Base-by-base conservation (phyloP, 1,284 basidiomycete species). In the Tylopilus sp. region DNA sequence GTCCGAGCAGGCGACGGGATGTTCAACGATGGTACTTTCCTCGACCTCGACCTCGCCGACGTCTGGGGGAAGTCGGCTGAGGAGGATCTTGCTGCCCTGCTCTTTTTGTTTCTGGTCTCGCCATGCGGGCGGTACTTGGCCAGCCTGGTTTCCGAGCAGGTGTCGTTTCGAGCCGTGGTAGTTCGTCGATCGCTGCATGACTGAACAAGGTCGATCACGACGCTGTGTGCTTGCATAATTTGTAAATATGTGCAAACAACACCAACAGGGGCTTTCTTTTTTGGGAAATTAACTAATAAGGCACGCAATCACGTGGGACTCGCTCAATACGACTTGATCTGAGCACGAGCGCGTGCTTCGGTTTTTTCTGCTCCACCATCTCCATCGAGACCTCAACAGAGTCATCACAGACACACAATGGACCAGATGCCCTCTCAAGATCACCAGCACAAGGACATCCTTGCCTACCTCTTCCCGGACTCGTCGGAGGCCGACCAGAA, bases 1-100 rank as follows among this genome's bases (percentile, higher is more conserved):
- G 46, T 56, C 55, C 52, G 44, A 48, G 52, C 18, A 8, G 42
- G 21, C 14, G 31, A 14, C 10, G 7, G 43, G 29, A n/a, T 21
- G 49, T 15, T 17, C 39, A 21, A n/a, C 15, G n/a, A 43, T 29
- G 14, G 21, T n/a, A 67, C 76, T 65, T 60, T 83, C 85, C 73
- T 85, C 78, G 30, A 88, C 75, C 57, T 89, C 85, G 36, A 72
- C 71, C 52, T 85, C 80, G 10, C 71, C 74, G 7, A 89, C 86
- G 64, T 89, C 85, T 30, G 71, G 57, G 1, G 86, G 86, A n/a
- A 89, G 69, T 54, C 73, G 75, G 55, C 80, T 85, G 48, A 88
- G 63, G 39, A 89, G 69, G 17, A 89, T 85, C 64, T 82, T 87
- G 67, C 83, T 85, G 5, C 81, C 83, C 10, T 63, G 64, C 3